Percentiles rank a stretch among this genome's conserved stretches.
phyloP scores from a whole-genome alignment of 2,329 filamentous ascomycete genomes.

The Fusarium albidum region DNA sequence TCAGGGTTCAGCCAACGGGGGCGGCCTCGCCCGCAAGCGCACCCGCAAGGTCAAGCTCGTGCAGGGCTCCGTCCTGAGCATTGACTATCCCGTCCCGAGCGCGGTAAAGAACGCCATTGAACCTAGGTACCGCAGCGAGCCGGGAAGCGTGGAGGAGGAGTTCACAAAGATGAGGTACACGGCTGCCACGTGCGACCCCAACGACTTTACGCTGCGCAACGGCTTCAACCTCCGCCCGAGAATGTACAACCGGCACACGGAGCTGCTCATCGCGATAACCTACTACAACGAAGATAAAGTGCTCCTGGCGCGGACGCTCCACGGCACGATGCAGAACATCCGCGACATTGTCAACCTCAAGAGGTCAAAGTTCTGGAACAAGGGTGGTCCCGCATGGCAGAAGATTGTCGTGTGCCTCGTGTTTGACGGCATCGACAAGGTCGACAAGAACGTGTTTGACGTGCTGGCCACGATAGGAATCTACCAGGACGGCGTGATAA shows the following conservation, averaged over 20 bases:
- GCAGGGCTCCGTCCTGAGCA: constrained; percentile 37
- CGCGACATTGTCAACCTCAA: constrained; percentile 38
- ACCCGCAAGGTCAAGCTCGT: constrained; percentile 39
- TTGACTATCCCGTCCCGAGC: constrained; percentile 38
- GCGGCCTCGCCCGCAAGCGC: constrained; percentile 34
- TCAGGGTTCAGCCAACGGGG: not conserved
- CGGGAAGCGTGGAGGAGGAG: constrained; percentile 32
- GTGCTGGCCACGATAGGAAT: constrained; percentile 37
- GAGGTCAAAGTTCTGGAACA: constrained; percentile 39
- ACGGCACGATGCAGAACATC: constrained; percentile 37
- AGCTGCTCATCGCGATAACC: constrained; percentile 37
- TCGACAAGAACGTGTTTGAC: constrained; percentile 39
- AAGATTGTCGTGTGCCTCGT: constrained; percentile 39
- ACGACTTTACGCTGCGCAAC: constrained; percentile 37
- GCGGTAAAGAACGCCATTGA: constrained; percentile 39
- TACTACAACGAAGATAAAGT: constrained; percentile 41
- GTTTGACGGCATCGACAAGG: constrained; percentile 38
- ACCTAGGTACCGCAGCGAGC: constrained; percentile 29
- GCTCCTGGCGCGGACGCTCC: constrained; percentile 36
- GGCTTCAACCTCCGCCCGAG: constrained; percentile 38
- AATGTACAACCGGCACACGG: constrained; percentile 39
- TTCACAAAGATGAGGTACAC: constrained; percentile 40
- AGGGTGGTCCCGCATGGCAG: constrained; percentile 37
- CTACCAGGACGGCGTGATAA: constrained; percentile 38
- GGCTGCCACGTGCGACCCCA: constrained; percentile 38